Base-by-base conservation (phyloP, 352 stramenopile genomes). In the Phytophthora lateralis region DNA sequence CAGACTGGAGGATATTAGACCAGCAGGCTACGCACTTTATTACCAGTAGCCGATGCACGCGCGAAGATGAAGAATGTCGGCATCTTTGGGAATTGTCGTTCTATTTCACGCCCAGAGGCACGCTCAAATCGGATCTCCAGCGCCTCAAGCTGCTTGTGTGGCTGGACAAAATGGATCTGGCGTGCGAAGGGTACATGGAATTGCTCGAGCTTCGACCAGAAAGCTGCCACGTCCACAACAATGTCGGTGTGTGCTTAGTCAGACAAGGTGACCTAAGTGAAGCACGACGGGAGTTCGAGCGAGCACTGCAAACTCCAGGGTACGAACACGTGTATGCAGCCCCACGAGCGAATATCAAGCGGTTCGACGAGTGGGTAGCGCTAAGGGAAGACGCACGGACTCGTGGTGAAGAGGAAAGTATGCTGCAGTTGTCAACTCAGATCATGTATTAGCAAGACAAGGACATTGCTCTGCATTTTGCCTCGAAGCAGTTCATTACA, bases 1-100 rank as follows among this genome's bases (percentile, higher is more conserved):
- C 73, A 12, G 80, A 88, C 49, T 89, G 80, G 80, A 72, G 78
- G 11, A 58, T 77, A n/a, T 49, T 87, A 34, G 72, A 86, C 20
- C 60, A 63, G n/a, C 57, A 63, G 3, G 61, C 51, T 1, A 27
- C n/a, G 8, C 51, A 66, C 46, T 50, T 69, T 8, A 18, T 62
- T 8, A 48, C 8, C 3, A 44, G 18, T 29, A 52, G 48, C 15
- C 44, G 44, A 15, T 66, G 64, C 39, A 32, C 8, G 20, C 55
- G 24, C 0, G 44, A 68, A 12, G 29, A 63, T 24, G 20, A 60
- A n/a, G 37, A 44, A 7, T 78, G 66, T 27, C 35, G 47, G 0
- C 32, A 46, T 21, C 21, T 76, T 12, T 70, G 43, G 53, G 42
- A 75, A 21, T 47, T 73, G 6, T 42, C 70, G 26, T 60, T 59